Evolutionary conservation across 2,329 filamentous ascomycete genomes (phyloP), one percentile per base, ranked within the genome.

Genomic region (Lachnellula suecica): DNA sequence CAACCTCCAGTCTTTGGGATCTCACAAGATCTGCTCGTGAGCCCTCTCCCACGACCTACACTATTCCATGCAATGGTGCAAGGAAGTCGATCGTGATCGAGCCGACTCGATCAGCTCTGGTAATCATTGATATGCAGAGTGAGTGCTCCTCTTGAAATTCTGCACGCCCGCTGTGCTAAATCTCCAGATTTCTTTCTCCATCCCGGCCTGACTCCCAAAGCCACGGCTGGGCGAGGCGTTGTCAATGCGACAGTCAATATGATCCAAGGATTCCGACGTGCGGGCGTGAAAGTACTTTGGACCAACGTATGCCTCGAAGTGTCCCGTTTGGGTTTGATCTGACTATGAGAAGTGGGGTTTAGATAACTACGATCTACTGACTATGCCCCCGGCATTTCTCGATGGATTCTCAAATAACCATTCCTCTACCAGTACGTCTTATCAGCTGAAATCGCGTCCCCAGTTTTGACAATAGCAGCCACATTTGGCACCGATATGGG

Each of bases 401-500:
- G 59, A 61, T 11, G 56, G 58, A 3, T 68, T 68, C 51, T 61
- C 64, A 4, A 56, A 24, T 42, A 57, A 63, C 38, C 53, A 59
- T 34, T 50, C 55, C 25, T 58, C 53, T 25, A 61, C 53, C 17
- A 63, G 44, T 52, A 49, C 35, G 41, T 41, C 31, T 15, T 6
- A 23, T 31, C 27, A 19, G 7, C 34, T 4, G 7, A 23, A 23
- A 27, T 50, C 11, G 23, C 24, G 41, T n/a, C n/a, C n/a, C n/a
- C 15, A 9, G 15, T 5, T 4, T 24, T 47, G 20, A 41, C 22
- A 6, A 25, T n/a, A 24, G 22, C 17, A 55, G 53, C 49, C 20
- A 63, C 58, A 7, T 68, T 68, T 46, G 64, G 65, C 23, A 59
- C 59, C 17, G 64, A 68, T 31, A 66, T 68, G 66, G 66, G 66